A percentile compares a stretch with the other conserved stretches of the same genome.
phyloP scores from a whole-genome alignment of 306 rosid genomes.

The Quercus parvula region DNA sequence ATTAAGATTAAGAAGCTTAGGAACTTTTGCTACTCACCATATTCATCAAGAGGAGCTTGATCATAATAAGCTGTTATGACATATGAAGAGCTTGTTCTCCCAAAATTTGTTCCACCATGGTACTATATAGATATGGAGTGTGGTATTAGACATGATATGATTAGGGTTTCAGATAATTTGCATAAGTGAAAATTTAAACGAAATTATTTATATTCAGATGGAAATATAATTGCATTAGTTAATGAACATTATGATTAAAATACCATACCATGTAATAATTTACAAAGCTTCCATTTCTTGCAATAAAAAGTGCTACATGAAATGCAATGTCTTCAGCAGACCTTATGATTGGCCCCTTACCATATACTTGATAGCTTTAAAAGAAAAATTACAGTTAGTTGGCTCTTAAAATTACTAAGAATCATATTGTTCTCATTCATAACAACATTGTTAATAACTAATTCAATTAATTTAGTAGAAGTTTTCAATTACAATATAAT shows the following conservation, averaged over 20 bases:
- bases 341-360: constrained; percentile 63
- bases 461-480: no score
- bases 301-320: constrained; percentile 76
- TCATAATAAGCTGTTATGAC: constrained; percentile 55
- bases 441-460: neutral
- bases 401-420: neutral
- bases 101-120: constrained; percentile 84
- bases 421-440: neutral
- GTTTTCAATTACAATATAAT: no score
- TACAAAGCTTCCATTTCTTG: constrained; percentile 81
- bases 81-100: constrained; percentile 58
- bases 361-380: constrained; percentile 65
- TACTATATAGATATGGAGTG: constrained; percentile 27
- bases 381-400: neutral
- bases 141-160: neutral
- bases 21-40: constrained; percentile 36
- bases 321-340: constrained; percentile 81
- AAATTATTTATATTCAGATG: neutral
- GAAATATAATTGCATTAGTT: neutral
- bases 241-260: neutral
- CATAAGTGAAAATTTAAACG: neutral
- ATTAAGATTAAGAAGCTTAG: neutral
- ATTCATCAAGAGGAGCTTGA: constrained; percentile 79
- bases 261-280: constrained; percentile 77
- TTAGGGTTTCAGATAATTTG: neutral